phyloP scores from a whole-genome alignment of 768 basidiomycete genomes.

The Panellus pusillus region DNA sequence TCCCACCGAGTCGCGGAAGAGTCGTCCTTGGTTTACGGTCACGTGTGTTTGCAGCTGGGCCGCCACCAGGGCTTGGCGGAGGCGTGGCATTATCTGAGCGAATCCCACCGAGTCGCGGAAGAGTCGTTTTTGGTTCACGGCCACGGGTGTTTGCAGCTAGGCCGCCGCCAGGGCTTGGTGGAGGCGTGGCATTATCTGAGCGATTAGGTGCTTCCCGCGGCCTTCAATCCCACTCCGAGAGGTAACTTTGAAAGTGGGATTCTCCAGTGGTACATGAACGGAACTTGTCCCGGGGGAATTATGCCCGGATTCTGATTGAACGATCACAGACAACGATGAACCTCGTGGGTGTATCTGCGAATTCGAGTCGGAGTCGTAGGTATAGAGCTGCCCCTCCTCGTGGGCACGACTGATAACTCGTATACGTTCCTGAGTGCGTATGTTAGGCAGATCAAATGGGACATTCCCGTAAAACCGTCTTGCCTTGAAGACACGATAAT shows the following conservation, averaged over 20 bases:
- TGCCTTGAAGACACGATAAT: constrained; percentile 47
- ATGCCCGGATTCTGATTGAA: constrained; percentile 17
- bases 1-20: constrained; percentile 12
- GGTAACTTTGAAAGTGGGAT: background rate
- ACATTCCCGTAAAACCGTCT: background rate
- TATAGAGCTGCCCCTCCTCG: constrained; percentile 5
- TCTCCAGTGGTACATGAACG: constrained; percentile 9
- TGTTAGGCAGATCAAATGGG: background rate
- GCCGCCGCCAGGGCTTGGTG: constrained; percentile 9
- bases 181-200: background rate
- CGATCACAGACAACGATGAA: constrained; percentile 18
- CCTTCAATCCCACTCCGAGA: background rate
- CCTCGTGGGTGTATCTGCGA: constrained; percentile 6
- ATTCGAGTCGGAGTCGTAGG: constrained; percentile 13
- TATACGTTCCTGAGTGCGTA: constrained; percentile 7
- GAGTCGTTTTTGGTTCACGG: constrained; percentile 12
- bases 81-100: background rate
- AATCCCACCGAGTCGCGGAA: constrained; percentile 13
- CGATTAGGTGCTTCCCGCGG: background rate
- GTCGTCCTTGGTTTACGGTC: constrained; percentile 12
- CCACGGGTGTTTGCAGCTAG: background rate
- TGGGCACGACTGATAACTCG: constrained; percentile 15
- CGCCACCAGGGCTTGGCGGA: constrained; percentile 9
- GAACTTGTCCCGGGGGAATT: constrained; percentile 13
- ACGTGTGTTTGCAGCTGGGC: background rate